These are phyloP conservation scores for Hymenoscyphus repandus DNA, from an alignment of 2,329 filamentous ascomycete species.

Conservation along the genomic window DNA sequence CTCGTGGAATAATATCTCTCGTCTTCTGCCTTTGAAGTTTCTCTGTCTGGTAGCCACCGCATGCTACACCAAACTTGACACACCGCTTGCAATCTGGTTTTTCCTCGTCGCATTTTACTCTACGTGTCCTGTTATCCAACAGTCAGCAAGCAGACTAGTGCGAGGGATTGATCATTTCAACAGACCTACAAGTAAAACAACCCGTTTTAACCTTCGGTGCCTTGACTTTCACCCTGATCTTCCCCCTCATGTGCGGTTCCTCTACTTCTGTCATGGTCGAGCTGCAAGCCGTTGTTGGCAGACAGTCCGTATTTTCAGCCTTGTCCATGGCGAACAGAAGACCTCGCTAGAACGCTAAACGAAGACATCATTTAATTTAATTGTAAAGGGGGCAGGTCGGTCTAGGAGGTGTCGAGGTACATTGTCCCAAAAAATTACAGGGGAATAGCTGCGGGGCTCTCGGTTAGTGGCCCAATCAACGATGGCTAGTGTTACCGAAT, in stretches of 20 bases:
- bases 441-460: no score
- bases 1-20: neutral
- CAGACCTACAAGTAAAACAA: slow-evolving; percentile 6
- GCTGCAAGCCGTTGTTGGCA: neutral
- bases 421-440: no score
- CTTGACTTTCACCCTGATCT: neutral
- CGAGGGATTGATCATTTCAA: neutral
- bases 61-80: slow-evolving; percentile 4
- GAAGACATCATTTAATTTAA: no score
- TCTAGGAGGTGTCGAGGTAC: no score
- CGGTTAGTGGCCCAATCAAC: no score
- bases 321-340: no score
- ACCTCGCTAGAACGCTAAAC: no score
- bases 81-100: slow-evolving; percentile 8
- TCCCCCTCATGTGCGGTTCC: neutral
- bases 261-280: neutral
- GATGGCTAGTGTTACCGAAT: no score
- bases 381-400: no score
- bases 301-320: no score
- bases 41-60: slow-evolving; percentile 10
- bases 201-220: slow-evolving; percentile 4
- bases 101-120: slow-evolving; percentile 13
- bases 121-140: slow-evolving; percentile 6
- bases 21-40: neutral
- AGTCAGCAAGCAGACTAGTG: neutral